Conservation (phyloP, 1,284 basidiomycete genomes). For the Puccinia triticina region DNA sequence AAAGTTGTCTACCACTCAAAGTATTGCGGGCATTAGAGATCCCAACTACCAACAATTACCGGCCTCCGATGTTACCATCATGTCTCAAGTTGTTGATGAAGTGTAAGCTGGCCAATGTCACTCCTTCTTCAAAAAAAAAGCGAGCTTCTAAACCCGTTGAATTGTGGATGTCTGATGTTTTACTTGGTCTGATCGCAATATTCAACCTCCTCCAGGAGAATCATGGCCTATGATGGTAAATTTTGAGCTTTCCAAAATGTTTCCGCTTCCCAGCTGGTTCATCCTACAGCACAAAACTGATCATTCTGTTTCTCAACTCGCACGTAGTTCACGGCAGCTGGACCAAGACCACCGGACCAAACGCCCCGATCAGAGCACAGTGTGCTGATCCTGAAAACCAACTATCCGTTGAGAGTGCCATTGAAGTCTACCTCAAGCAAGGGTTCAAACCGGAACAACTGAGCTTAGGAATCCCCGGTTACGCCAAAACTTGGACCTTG, state of each 20-base stretch:
- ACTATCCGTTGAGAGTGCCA: constrained; percentile 35
- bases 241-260: neutral
- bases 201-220: neutral
- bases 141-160: neutral
- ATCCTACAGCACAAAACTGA: neutral
- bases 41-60: constrained; percentile 20
- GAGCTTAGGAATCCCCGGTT: constrained; percentile 35
- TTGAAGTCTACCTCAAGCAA: constrained; percentile 23
- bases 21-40: constrained; percentile 33
- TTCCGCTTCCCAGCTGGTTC: too few relatives aligned
- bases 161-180: neutral
- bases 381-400: constrained; percentile 42
- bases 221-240: constrained; percentile 51
- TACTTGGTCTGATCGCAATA: neutral
- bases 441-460: constrained; percentile 41
- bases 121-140: neutral
- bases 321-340: constrained; percentile 39
- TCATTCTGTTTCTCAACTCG: neutral
- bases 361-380: constrained; percentile 23
- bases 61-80: constrained; percentile 5
- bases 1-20: constrained; percentile 5
- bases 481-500: constrained; percentile 37
- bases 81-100: constrained; percentile 30
- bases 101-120: constrained; percentile 22
- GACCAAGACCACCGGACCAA: constrained; percentile 44